phyloP scores from a whole-genome alignment of 2,329 filamentous ascomycete species.

The Ophiostoma himal-ulmi region DNA sequence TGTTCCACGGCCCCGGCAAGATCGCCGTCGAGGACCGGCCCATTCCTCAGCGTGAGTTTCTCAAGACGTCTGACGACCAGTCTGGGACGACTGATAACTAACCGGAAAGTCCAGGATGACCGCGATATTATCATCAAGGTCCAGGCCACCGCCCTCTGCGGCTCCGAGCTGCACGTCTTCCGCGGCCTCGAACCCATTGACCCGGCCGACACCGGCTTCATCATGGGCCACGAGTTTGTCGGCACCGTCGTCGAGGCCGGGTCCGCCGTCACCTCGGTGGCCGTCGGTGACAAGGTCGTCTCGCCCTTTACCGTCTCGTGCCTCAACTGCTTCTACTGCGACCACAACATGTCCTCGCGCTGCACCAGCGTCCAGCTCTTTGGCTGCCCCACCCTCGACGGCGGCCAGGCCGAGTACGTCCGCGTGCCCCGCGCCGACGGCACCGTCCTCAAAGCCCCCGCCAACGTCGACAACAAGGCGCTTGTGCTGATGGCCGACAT shows the following conservation, averaged over 20 bases:
- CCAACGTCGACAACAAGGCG: slow-evolving; percentile 64
- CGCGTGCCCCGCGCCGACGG: slow-evolving; percentile 75
- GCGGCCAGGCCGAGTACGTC: slow-evolving; percentile 76
- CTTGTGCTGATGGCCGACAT: slow-evolving; percentile 90
- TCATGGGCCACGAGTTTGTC: slow-evolving; percentile 83
- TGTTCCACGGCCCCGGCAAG: slow-evolving; percentile 74
- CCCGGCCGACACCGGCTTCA: slow-evolving; percentile 50
- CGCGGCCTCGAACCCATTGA: slow-evolving; percentile 60
- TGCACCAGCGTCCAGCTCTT: slow-evolving; percentile 67
- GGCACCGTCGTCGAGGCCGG: slow-evolving; percentile 67
- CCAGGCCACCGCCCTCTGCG: slow-evolving; percentile 75
- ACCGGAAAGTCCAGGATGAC: slow-evolving; percentile 52
- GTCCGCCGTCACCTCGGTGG: slow-evolving; percentile 59
- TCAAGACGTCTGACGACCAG: not conserved
- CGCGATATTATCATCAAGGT: slow-evolving; percentile 80
- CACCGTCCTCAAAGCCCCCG: slow-evolving; percentile 69
- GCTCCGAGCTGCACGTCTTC: slow-evolving; percentile 85
- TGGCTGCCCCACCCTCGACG: slow-evolving; percentile 63
- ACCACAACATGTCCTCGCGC: slow-evolving; percentile 67
- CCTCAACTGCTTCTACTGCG: slow-evolving; percentile 79
- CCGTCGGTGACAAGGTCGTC: slow-evolving; percentile 72
- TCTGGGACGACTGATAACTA: not conserved
- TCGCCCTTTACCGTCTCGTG: slow-evolving; percentile 79
- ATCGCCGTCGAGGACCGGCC: slow-evolving; percentile 74
- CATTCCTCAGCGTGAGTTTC: slow-evolving; percentile 55